phyloP scores from a whole-genome alignment of 805 yeast genomes.

The Lipomyces sp. region DNA sequence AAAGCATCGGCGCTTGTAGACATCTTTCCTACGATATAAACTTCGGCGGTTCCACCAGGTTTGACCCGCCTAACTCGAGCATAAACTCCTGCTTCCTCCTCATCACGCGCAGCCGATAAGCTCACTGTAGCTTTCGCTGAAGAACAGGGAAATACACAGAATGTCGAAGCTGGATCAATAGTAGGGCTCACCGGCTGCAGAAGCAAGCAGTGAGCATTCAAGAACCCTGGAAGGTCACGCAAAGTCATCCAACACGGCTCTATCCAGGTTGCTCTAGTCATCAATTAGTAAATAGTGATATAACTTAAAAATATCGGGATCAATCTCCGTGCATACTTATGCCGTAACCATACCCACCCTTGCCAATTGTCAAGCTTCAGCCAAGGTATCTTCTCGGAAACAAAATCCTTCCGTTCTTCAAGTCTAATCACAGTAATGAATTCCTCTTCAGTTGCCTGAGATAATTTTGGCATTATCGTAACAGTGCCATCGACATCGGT shows the following conservation, averaged over 20 bases:
- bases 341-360: neutral
- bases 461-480: neutral
- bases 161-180: slow-evolving; percentile 12
- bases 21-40: slow-evolving; percentile 7
- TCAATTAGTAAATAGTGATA: neutral
- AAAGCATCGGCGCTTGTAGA: slow-evolving; percentile 8
- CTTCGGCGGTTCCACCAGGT: slow-evolving; percentile 3
- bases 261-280: slow-evolving; percentile 6
- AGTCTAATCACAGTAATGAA: neutral
- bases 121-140: slow-evolving; percentile 7
- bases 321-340: neutral
- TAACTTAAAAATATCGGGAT: too few species aligned
- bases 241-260: slow-evolving; percentile 12
- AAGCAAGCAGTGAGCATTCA: slow-evolving; percentile 10
- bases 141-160: slow-evolving; percentile 11
- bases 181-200: slow-evolving; percentile 8
- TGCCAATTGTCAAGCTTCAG: neutral
- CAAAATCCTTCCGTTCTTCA: neutral
- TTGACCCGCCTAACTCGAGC: slow-evolving; percentile 14
- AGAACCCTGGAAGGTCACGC: neutral
- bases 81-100: neutral
- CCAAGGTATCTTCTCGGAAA: slow-evolving; percentile 1
- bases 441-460: neutral
- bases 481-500: neutral
- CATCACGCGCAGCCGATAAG: slow-evolving; percentile 5